phyloP scores from a whole-genome alignment of 164 flowering plant genomes.

The Liriodendron chinense region DNA sequence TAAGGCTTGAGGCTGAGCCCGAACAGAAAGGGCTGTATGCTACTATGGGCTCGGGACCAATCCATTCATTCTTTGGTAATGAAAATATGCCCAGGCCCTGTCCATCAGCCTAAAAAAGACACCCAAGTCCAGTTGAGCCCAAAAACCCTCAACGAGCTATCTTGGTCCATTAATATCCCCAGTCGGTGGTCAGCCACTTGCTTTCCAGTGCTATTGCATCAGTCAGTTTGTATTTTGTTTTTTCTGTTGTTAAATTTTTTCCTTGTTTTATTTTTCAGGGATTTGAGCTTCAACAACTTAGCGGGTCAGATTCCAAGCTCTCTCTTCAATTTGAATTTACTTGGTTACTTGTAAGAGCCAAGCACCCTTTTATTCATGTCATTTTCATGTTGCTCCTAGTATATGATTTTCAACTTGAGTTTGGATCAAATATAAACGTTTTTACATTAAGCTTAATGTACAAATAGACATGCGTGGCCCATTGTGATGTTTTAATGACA shows the following conservation, averaged over 20 bases:
- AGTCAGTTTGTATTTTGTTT: not conserved
- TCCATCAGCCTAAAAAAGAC: no score
- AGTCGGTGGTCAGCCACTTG: not conserved
- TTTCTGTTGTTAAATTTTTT: not conserved
- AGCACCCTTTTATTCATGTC: not conserved
- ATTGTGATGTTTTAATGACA: no score
- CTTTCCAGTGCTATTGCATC: not conserved
- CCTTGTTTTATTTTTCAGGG: slow-evolving; percentile 6
- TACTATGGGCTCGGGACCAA: not conserved
- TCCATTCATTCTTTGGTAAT: not conserved
- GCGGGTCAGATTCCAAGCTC: slow-evolving; percentile 13
- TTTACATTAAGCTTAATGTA: no score
- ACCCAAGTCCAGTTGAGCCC: not conserved
- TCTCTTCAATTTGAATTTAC: slow-evolving; percentile 14
- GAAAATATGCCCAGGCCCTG: not conserved
- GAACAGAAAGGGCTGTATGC: slow-evolving; percentile 5
- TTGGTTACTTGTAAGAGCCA: slow-evolving; percentile 11
- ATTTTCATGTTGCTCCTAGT: not conserved
- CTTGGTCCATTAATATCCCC: not conserved
- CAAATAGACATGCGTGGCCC: no score
- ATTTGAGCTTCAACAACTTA: slow-evolving; percentile 23
- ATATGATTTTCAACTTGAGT: no score
- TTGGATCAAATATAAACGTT: no score
- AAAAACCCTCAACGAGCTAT: not conserved
- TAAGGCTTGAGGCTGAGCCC: no score